These are phyloP conservation scores for Phytophthora sp. DNA, from an alignment of 352 stramenopile species.

Conservation along the genomic window DNA sequence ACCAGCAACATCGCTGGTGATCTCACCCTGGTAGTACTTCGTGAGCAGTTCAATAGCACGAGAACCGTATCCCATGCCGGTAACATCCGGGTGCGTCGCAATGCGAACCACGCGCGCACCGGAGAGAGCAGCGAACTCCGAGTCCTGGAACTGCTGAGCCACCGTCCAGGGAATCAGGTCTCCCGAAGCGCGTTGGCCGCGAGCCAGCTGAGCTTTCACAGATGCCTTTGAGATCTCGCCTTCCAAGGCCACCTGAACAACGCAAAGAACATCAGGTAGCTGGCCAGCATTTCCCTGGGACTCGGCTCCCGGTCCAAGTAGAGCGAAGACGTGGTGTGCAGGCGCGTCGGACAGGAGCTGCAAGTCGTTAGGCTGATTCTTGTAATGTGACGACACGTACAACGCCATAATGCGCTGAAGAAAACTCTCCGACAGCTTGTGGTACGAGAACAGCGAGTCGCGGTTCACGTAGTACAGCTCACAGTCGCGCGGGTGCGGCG, in stretches of 20 bases:
- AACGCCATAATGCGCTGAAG: constrained; percentile 94
- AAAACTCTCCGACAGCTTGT: constrained; percentile 98
- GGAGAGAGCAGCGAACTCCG: constrained; percentile 96
- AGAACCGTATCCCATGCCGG: constrained; percentile 98
- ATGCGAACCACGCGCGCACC: constrained; percentile 98
- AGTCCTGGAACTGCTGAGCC: constrained; percentile 99
- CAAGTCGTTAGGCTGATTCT: constrained; percentile 99
- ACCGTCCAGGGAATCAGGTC: constrained; percentile 99
- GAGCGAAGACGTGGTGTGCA: constrained; percentile 97
- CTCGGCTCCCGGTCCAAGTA: constrained; percentile 95
- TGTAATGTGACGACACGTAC: constrained; percentile 99
- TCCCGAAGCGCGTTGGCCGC: constrained; percentile 96
- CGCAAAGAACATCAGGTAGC: constrained; percentile 98
- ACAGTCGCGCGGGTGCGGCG: constrained; percentile 95
- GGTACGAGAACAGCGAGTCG: constrained; percentile 99
- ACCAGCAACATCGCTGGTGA: constrained; percentile 60
- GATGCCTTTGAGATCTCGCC: constrained; percentile 97
- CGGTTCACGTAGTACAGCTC: constrained; percentile 99
- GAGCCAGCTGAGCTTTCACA: constrained; percentile 94
- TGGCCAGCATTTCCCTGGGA: constrained; percentile 86
- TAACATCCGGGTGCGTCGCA: constrained; percentile 97
- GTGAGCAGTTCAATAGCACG: constrained; percentile 95
- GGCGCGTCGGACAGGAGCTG: constrained; percentile 99
- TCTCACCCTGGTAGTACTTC: constrained; percentile 98
- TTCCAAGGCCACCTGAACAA: constrained; percentile 98